Conservation (phyloP, 164 flowering plant genomes). For the Vitis labrusca region DNA sequence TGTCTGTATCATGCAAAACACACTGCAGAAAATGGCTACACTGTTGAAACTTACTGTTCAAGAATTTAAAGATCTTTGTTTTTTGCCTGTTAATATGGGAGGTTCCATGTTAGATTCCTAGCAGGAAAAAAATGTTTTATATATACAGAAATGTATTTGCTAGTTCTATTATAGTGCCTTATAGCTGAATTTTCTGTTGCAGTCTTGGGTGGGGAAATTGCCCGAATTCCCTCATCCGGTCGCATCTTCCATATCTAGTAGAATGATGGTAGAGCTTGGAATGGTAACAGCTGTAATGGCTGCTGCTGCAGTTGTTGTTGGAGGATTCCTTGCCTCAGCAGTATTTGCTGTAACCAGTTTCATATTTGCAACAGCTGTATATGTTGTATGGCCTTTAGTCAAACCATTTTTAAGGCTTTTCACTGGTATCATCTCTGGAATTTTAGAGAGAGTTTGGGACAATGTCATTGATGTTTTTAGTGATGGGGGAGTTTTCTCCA, state of each 20-base stretch:
- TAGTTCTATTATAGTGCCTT: not conserved
- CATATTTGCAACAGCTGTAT: conserved; percentile 43
- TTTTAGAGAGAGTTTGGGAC: conserved; percentile 62
- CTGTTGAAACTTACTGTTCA: not conserved
- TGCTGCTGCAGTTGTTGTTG: conserved; percentile 72
- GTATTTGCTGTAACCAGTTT: conserved; percentile 75
- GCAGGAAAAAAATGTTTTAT: no score
- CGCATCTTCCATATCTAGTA: conserved; percentile 91
- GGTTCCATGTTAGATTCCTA: no score
- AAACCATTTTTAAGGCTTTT: conserved; percentile 57
- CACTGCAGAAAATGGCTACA: not conserved
- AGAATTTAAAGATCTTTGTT: not conserved
- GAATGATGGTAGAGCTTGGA: conserved; percentile 88
- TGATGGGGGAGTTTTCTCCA: conserved; percentile 72
- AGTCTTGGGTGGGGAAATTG: conserved; percentile 79
- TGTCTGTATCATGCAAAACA: not conserved
- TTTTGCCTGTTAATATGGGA: not conserved
- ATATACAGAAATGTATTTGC: no score
- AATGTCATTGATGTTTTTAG: conserved; percentile 44
- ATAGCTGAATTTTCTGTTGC: conserved; percentile 29
- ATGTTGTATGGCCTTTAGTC: conserved; percentile 75
- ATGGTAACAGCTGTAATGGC: conserved; percentile 66
- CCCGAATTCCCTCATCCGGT: conserved; percentile 86
- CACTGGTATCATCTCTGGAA: conserved; percentile 39
- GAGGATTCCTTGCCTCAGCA: conserved; percentile 80